A percentile compares a stretch with the other conserved stretches of the same genome.
Conservation (phyloP, 257 asterid genomes). For the Nicotiana tomentosiformis region DNA sequence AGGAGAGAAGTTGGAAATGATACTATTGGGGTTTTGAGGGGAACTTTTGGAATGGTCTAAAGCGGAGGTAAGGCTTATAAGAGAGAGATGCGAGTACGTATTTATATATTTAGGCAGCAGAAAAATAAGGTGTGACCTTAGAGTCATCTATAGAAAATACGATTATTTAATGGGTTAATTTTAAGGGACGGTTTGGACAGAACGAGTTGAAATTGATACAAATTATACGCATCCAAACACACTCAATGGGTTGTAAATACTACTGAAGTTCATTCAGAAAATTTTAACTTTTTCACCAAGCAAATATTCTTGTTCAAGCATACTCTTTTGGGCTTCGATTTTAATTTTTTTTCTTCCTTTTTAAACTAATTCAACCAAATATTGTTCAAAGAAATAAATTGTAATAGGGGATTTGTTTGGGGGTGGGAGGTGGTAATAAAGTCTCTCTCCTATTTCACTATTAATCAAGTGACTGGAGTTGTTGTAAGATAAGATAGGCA, state of each 20-base stretch:
- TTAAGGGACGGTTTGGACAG: neutral
- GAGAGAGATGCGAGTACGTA: neutral
- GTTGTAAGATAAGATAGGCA: slow-evolving; percentile 30
- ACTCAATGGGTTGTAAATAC: too few relatives aligned
- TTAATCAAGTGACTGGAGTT: slow-evolving; percentile 26
- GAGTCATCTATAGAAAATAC: neutral
- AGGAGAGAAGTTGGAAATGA: slow-evolving; percentile 15
- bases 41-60: neutral
- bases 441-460: too few relatives aligned
- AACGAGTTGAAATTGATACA: neutral
- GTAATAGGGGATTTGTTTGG: too few relatives aligned
- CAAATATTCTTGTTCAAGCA: too few relatives aligned
- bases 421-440: too few relatives aligned
- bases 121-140: slow-evolving; percentile 4
- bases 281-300: too few relatives aligned
- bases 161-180: slow-evolving; percentile 1
- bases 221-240: neutral
- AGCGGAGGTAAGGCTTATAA: slow-evolving; percentile 13
- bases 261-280: too few relatives aligned
- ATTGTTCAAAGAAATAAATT: too few relatives aligned
- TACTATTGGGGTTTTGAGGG: neutral
- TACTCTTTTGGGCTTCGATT: too few relatives aligned
- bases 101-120: neutral
- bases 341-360: too few relatives aligned
- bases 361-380: too few relatives aligned